phyloP scores from a whole-genome alignment of 2,329 filamentous ascomycete species.

The Microcyclosporella mali region DNA sequence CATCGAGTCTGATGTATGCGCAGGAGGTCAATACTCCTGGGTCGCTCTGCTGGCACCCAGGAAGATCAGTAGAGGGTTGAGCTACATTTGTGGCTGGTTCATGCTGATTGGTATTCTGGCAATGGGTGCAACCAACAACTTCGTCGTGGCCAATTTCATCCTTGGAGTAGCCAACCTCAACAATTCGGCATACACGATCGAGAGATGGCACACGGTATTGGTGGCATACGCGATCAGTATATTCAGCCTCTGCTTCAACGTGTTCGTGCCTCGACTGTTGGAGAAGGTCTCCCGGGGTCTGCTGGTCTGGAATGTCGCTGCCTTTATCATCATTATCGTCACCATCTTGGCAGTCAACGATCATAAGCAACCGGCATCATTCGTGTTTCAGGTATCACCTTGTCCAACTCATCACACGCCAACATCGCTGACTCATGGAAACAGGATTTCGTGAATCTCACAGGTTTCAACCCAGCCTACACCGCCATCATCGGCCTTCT shows the following conservation, averaged over 20 bases:
- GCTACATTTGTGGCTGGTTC: slow-evolving; percentile 37
- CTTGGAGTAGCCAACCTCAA: slow-evolving; percentile 50
- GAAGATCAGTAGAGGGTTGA: slow-evolving; percentile 21
- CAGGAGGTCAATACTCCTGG: slow-evolving; percentile 53
- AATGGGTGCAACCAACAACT: slow-evolving; percentile 52
- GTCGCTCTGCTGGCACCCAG: slow-evolving; percentile 51
- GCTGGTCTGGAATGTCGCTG: slow-evolving; percentile 49
- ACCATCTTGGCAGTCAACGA: slow-evolving; percentile 50
- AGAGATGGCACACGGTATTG: slow-evolving; percentile 52
- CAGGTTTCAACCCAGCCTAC: slow-evolving; percentile 47
- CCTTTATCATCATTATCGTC: slow-evolving; percentile 48
- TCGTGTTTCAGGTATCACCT: slow-evolving; percentile 46
- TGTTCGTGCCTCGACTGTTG: slow-evolving; percentile 46
- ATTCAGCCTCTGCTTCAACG: slow-evolving; percentile 43
- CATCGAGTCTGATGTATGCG: no score
- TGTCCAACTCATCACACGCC: no score
- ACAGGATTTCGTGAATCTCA: slow-evolving; percentile 48
- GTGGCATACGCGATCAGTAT: slow-evolving; percentile 46
- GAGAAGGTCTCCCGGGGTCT: slow-evolving; percentile 47
- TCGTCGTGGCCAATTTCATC: slow-evolving; percentile 50
- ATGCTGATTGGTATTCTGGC: slow-evolving; percentile 40
- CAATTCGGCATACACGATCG: slow-evolving; percentile 46
- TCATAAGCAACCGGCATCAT: slow-evolving; percentile 48
- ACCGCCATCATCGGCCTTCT: slow-evolving; percentile 49
- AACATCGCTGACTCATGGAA: no score